These are phyloP conservation scores for Basidiobolus heterosporus DNA, from an alignment of 371 early-diverging fungal species.

Conservation along the genomic window DNA sequence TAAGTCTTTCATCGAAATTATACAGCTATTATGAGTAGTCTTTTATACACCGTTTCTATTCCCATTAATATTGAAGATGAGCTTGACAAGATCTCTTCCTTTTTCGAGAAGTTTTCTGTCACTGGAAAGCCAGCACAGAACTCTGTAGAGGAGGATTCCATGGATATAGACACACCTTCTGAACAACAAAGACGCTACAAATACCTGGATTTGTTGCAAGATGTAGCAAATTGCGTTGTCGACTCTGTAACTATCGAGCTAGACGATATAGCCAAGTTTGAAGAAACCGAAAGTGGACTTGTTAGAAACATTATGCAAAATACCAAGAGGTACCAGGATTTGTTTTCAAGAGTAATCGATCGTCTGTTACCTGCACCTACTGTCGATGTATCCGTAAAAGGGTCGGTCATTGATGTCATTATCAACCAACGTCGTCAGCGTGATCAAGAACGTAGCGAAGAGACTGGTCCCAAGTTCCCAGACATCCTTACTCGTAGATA, in stretches of 20 bases:
- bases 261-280: neutral
- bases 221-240: too few relatives aligned
- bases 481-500: conserved; percentile 66
- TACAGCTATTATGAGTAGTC: too few relatives aligned
- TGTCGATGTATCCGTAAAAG: conserved; percentile 45
- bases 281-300: neutral
- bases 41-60: too few relatives aligned
- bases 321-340: conserved; percentile 65
- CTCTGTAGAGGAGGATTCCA: too few relatives aligned
- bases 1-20: too few relatives aligned
- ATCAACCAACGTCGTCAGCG: conserved; percentile 66
- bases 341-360: conserved; percentile 64
- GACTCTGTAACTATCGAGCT: neutral
- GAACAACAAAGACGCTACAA: too few relatives aligned
- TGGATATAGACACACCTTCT: too few relatives aligned
- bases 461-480: conserved; percentile 42
- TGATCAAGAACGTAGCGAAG: conserved; percentile 33
- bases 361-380: conserved; percentile 44
- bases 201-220: too few relatives aligned
- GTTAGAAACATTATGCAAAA: conserved; percentile 19
- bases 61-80: too few relatives aligned
- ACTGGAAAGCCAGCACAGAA: too few relatives aligned
- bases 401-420: conserved; percentile 77
- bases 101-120: too few relatives aligned
- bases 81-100: too few relatives aligned